A percentile compares a stretch with the other conserved stretches of the same genome.
phyloP scores from a whole-genome alignment of 306 rosid genomes.

The Vigna mungo region DNA sequence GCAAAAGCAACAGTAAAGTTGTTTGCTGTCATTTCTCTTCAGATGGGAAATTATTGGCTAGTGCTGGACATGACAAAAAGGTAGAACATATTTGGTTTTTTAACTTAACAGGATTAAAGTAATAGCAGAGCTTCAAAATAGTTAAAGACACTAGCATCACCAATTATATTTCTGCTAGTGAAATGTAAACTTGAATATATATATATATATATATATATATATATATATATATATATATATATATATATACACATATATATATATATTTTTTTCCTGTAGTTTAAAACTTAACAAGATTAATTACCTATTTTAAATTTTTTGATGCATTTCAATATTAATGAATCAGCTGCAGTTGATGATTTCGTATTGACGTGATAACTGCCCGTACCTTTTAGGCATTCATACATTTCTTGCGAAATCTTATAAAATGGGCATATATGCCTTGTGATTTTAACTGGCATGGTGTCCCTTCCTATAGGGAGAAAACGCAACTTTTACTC shows the following conservation, averaged over 20 bases:
- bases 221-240: too few species aligned
- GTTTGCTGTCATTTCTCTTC: conserved; percentile 96
- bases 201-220: too few species aligned
- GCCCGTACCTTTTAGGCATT: too few species aligned
- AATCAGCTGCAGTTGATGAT: too few species aligned
- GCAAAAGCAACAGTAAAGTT: conserved; percentile 86
- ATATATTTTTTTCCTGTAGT: not conserved
- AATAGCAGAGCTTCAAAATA: conserved; percentile 25
- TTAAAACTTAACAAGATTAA: conserved; percentile 25
- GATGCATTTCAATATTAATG: not conserved
- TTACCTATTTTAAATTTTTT: conserved; percentile 16
- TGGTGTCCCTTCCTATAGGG: too few species aligned
- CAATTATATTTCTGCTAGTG: conserved; percentile 29
- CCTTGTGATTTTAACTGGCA: too few species aligned
- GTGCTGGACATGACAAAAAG: conserved; percentile 99
- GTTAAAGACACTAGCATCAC: conserved; percentile 11
- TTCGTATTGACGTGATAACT: too few species aligned
- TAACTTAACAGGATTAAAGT: conserved; percentile 19
- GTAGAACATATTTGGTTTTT: conserved; percentile 56
- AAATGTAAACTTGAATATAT: conserved; percentile 24
- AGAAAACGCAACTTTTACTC: too few species aligned
- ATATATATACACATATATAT: too few species aligned
- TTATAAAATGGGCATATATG: too few species aligned
- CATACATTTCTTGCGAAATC: too few species aligned
- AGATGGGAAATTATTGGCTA: conserved; percentile 92